phyloP scores from a whole-genome alignment of 1,284 basidiomycete species.

The Grifola frondosa region DNA sequence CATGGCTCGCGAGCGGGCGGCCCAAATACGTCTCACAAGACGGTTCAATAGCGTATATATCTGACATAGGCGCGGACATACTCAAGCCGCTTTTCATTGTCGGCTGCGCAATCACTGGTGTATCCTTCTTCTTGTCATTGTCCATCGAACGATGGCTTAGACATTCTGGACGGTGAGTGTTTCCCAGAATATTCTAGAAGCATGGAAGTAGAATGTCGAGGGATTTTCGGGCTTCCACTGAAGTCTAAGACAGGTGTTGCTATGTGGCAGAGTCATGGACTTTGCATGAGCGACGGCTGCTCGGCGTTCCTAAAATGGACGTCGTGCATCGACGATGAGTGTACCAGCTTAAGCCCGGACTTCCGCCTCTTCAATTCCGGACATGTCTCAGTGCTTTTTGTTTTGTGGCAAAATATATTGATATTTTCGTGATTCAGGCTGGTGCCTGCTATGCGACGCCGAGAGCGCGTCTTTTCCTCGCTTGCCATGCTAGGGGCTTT shows the following conservation, averaged over 20 bases:
- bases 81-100: conserved; percentile 73
- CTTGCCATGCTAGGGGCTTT: conserved; percentile 61
- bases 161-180: conserved; percentile 53
- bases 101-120: conserved; percentile 58
- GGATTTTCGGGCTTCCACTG: no score
- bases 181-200: background rate
- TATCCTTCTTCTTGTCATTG: conserved; percentile 60
- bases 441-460: conserved; percentile 51
- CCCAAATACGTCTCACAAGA: conserved; percentile 51
- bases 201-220: conserved; percentile 6
- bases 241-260: no score
- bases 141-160: conserved; percentile 60
- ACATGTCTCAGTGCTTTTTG: no score
- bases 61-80: conserved; percentile 66
- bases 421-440: conserved; percentile 40
- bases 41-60: conserved; percentile 66
- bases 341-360: no score
- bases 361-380: no score
- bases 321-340: no score
- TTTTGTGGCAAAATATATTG: background rate
- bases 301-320: no score
- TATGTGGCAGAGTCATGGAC: no score
- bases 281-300: no score
- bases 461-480: conserved; percentile 52
- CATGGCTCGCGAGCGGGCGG: conserved; percentile 53